Conservation (phyloP, 2,329 filamentous ascomycete species). For the Ascochyta rabiei region DNA sequence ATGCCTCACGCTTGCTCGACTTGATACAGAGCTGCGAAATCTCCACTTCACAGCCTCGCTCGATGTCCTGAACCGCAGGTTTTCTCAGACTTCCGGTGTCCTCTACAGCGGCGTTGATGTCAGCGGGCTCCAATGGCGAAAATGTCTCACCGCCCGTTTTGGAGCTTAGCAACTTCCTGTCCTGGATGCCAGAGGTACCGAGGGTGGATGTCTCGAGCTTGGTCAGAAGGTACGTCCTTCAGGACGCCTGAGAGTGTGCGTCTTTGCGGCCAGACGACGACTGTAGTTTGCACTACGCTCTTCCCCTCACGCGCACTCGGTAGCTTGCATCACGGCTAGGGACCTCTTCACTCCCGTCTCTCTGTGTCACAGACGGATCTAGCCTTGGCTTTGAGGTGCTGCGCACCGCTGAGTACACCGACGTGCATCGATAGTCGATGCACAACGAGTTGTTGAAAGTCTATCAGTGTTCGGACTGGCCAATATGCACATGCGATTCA, state of each 20-base stretch:
- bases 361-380: background rate
- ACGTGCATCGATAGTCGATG: background rate
- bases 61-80: background rate
- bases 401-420: background rate
- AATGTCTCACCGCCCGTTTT: conserved; percentile 8
- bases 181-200: conserved; percentile 2
- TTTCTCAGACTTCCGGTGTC: background rate
- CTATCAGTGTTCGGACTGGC: background rate
- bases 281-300: no score
- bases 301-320: background rate
- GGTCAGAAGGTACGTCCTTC: conserved; percentile 14
- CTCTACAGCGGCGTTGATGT: background rate
- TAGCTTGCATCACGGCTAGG: background rate
- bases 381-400: conserved; percentile 1
- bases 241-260: conserved; percentile 1
- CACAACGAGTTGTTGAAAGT: background rate
- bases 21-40: conserved; percentile 4
- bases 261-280: background rate
- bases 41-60: conserved; percentile 12
- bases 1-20: conserved; percentile 6
- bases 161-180: conserved; percentile 13
- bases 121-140: conserved; percentile 11
- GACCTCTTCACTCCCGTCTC: background rate
- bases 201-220: background rate
- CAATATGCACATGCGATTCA: conserved; percentile 2